Percentiles rank a stretch among this genome's conserved stretches.
phyloP scores from a whole-genome alignment of 257 asterid species.

The Nemophila menziesii region DNA sequence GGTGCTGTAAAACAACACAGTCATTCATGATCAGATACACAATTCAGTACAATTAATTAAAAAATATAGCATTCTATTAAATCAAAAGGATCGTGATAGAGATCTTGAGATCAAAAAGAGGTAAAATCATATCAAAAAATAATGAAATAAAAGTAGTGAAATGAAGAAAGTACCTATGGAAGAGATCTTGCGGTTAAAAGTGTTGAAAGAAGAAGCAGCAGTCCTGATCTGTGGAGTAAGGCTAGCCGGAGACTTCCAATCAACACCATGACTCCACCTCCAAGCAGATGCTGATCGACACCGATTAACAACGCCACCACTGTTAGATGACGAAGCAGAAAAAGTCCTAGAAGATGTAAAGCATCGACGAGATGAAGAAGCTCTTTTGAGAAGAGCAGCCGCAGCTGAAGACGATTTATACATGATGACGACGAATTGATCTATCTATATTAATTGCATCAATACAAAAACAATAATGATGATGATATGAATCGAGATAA shows the following conservation, averaged over 20 bases:
- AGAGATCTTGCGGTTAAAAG: conserved; percentile 61
- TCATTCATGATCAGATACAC: background rate
- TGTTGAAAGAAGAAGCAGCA: conserved; percentile 30
- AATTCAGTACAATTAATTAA: too few relatives aligned
- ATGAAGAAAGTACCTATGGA: conserved; percentile 47
- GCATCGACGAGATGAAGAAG: conserved; percentile 37
- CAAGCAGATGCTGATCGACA: background rate
- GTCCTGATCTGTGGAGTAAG: conserved; percentile 68
- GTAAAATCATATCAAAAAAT: conserved; percentile 11
- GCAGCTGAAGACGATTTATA: conserved; percentile 46
- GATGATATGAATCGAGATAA: background rate
- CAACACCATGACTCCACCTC: conserved; percentile 88
- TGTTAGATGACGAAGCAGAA: background rate
- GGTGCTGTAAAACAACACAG: conserved; percentile 36
- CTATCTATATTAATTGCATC: conserved; percentile 11
- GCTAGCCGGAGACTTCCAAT: conserved; percentile 70
- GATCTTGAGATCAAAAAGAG: too few relatives aligned
- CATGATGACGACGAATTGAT: conserved; percentile 26
- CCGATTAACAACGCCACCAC: background rate
- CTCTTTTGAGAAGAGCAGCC: conserved; percentile 44
- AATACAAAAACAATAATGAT: background rate
- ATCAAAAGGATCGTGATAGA: too few relatives aligned
- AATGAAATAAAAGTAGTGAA: background rate
- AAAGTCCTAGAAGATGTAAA: conserved; percentile 18
- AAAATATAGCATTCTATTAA: too few relatives aligned